phyloP scores from a whole-genome alignment of 495 filamentous ascomycete species.

The Lasiosphaeria hispida region DNA sequence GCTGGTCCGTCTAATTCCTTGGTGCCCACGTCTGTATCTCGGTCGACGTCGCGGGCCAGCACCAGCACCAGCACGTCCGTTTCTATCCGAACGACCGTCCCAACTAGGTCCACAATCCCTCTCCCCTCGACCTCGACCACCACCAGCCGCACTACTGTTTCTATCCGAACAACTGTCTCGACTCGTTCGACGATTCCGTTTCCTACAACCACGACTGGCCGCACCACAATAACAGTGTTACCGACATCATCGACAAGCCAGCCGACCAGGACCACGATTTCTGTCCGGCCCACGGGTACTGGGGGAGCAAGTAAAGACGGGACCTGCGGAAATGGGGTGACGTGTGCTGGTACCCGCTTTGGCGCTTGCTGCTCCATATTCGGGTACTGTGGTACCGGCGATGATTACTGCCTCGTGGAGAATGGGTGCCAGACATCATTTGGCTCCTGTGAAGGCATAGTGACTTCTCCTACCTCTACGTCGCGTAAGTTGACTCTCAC shows the following conservation, averaged over 20 bases:
- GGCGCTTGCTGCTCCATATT: constrained; percentile 44
- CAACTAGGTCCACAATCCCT: constrained; percentile 1
- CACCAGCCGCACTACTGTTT: not conserved
- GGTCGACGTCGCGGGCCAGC: not conserved
- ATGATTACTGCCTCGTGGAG: constrained; percentile 32
- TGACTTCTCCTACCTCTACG: not conserved
- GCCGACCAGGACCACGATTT: constrained; percentile 5
- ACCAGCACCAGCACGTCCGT: not conserved
- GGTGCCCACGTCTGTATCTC: not conserved
- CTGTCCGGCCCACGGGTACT: not conserved
- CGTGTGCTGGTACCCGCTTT: constrained; percentile 39
- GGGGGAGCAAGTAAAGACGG: constrained; percentile 32
- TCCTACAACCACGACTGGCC: constrained; percentile 4
- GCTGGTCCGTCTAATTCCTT: constrained; percentile 19
- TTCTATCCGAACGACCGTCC: constrained; percentile 1
- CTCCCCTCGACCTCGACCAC: not conserved
- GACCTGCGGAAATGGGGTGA: constrained; percentile 42
- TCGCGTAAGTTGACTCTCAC: constrained; percentile 5
- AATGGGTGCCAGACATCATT: constrained; percentile 39
- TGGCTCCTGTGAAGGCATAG: constrained; percentile 31
- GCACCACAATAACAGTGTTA: not conserved
- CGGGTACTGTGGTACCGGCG: constrained; percentile 38
- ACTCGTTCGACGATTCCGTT: constrained; percentile 13
- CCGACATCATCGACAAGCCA: not conserved
- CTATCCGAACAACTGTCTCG: constrained; percentile 3